Percentiles rank a stretch among this genome's conserved stretches.
Conservation (phyloP, 192 early-diverging fungal species). For the Endogone sp. region DNA sequence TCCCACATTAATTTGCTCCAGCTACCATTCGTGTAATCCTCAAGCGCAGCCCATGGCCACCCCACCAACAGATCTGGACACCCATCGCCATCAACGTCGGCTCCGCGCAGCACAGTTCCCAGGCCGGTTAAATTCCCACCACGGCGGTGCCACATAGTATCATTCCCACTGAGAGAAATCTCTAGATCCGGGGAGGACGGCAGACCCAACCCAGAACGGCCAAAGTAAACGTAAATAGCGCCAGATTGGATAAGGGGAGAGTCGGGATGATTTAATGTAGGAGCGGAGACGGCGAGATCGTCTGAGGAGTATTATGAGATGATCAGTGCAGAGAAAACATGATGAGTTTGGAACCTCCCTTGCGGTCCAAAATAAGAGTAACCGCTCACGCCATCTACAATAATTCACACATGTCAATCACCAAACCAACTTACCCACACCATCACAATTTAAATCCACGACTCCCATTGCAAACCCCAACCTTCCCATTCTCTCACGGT, state of each 20-base stretch:
- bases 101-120: conserved; percentile 7
- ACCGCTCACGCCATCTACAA: background rate
- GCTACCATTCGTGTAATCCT: conserved; percentile 8
- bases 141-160: background rate
- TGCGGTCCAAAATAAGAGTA: background rate
- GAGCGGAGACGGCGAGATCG: conserved; percentile 3
- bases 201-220: background rate
- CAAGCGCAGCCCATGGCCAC: conserved; percentile 20
- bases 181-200: background rate
- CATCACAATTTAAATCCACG: background rate
- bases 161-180: background rate
- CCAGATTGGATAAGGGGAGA: background rate
- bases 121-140: conserved; percentile 14
- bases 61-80: conserved; percentile 28
- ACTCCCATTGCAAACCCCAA: background rate
- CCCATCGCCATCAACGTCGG: conserved; percentile 16
- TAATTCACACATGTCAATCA: background rate
- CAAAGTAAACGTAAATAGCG: background rate
- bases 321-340: too few species aligned
- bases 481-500: background rate
- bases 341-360: too few species aligned
- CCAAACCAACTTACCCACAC: background rate
- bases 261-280: background rate
- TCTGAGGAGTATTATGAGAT: background rate
- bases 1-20: background rate